Evolutionary conservation across 2,329 filamentous ascomycete species (phyloP).

Genomic region (Tolypocladium paradoxum): DNA sequence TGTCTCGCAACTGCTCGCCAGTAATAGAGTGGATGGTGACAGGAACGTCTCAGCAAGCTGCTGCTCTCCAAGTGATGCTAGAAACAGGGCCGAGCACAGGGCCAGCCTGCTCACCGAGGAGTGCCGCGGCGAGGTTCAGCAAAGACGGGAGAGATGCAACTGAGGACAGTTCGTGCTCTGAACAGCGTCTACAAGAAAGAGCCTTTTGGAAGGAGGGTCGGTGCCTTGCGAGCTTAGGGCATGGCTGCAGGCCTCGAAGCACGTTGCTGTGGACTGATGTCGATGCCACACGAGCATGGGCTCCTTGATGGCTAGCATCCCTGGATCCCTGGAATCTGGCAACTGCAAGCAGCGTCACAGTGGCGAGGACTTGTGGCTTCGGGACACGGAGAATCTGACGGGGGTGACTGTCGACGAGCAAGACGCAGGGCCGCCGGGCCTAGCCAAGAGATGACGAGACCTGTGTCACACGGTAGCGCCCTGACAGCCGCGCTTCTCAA

Average conservation of each 20-base stretch:
- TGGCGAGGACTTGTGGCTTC: not conserved
- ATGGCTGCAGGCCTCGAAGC: not conserved
- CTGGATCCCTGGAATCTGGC: not conserved
- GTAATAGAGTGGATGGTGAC: not conserved
- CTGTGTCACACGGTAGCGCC: too few species aligned
- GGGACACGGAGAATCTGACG: not conserved
- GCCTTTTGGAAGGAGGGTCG: too few species aligned
- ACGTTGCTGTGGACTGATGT: not conserved
- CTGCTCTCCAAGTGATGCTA: not conserved
- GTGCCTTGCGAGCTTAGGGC: too few species aligned
- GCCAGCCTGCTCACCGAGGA: not conserved
- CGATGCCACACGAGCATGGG: not conserved
- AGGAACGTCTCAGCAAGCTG: not conserved
- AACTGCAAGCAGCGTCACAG: not conserved
- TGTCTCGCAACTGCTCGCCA: not conserved
- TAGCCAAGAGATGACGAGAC: not conserved
- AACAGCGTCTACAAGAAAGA: too few species aligned
- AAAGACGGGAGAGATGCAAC: not conserved
- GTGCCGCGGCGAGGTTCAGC: not conserved
- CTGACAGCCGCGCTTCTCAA: too few species aligned
- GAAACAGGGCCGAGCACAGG: not conserved
- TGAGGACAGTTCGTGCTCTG: too few species aligned
- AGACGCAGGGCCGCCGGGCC: not conserved
- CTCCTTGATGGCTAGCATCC: too few species aligned
- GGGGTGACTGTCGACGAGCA: not conserved